Percentiles rank a stretch among this genome's conserved stretches.
These are phyloP conservation scores for Tetratostichococcus sp. DNA, from an alignment of 139 green algal genomes.

Conservation along the genomic window DNA sequence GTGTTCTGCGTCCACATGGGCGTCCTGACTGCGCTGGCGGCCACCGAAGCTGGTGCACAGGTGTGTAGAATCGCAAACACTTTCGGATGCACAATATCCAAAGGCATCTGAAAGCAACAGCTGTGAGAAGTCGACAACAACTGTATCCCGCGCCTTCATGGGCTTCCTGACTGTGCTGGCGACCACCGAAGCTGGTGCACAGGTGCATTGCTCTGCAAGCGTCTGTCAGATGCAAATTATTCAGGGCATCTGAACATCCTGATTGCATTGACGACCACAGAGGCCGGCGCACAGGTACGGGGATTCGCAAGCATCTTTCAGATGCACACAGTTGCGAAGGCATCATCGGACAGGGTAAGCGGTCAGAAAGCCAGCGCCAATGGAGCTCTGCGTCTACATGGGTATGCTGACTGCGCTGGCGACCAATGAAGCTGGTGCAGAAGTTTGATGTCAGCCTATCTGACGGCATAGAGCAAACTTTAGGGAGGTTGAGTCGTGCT, in stretches of 20 bases:
- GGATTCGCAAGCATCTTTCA: too few species aligned
- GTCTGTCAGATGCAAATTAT: too few species aligned
- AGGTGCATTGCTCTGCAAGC: background rate
- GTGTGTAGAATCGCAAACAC: background rate
- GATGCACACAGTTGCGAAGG: too few species aligned
- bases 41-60: slow-evolving; percentile 40
- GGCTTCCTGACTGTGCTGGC: slow-evolving; percentile 59
- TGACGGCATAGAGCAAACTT: too few species aligned
- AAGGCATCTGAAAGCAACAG: background rate
- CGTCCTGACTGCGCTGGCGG: slow-evolving; percentile 56
- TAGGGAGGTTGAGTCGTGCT: too few species aligned
- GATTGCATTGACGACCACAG: too few species aligned
- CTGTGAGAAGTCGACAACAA: too few species aligned
- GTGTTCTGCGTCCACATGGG: slow-evolving; percentile 55
- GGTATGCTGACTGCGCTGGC: slow-evolving; percentile 60
- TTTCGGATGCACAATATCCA: background rate
- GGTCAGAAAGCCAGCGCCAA: too few species aligned
- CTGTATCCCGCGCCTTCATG: slow-evolving; percentile 32
- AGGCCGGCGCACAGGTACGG: slow-evolving; percentile 37
- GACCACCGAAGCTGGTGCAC: slow-evolving; percentile 36
- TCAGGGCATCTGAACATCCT: too few species aligned
- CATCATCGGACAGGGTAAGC: too few species aligned
- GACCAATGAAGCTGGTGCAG: slow-evolving; percentile 36
- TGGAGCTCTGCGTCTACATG: slow-evolving; percentile 52
- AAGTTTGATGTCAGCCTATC: too few species aligned